These are phyloP conservation scores for Penicillium daleae DNA, from an alignment of 495 filamentous ascomycete species.

Conservation along the genomic window DNA sequence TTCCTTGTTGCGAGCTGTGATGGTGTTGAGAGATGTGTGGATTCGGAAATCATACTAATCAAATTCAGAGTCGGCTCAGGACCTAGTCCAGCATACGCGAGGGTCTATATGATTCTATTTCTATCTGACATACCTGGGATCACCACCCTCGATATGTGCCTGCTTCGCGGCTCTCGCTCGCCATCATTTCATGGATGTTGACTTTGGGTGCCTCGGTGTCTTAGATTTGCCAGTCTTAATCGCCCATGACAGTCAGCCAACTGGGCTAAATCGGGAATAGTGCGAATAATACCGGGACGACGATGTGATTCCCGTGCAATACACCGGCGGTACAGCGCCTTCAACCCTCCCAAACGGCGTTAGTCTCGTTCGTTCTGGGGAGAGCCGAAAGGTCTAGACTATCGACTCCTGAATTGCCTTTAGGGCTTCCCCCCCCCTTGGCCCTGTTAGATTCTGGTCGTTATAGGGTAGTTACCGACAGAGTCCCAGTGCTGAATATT, in stretches of 20 bases:
- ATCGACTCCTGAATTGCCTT: slow-evolving; percentile 22
- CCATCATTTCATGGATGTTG: background rate
- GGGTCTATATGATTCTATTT: no score
- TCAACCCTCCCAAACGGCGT: background rate
- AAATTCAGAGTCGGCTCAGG: no score
- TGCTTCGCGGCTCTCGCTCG: no score
- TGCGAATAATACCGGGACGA: background rate
- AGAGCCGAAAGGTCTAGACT: slow-evolving; percentile 27
- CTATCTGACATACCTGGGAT: no score
- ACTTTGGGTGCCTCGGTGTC: background rate
- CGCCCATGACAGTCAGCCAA: background rate
- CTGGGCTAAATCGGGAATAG: background rate
- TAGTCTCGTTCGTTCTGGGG: slow-evolving; percentile 1
- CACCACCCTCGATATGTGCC: background rate
- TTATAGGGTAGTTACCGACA: no score
- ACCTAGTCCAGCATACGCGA: no score
- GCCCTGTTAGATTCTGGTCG: no score
- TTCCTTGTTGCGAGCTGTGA: background rate
- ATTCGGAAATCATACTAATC: no score
- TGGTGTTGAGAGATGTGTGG: background rate
- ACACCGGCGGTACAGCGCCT: background rate
- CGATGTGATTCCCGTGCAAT: background rate
- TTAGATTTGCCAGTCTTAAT: background rate
- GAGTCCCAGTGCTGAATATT: no score
- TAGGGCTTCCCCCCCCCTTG: slow-evolving; percentile 11